phyloP scores from a whole-genome alignment of 192 early-diverging fungal genomes.

The Mortierella hygrophila region DNA sequence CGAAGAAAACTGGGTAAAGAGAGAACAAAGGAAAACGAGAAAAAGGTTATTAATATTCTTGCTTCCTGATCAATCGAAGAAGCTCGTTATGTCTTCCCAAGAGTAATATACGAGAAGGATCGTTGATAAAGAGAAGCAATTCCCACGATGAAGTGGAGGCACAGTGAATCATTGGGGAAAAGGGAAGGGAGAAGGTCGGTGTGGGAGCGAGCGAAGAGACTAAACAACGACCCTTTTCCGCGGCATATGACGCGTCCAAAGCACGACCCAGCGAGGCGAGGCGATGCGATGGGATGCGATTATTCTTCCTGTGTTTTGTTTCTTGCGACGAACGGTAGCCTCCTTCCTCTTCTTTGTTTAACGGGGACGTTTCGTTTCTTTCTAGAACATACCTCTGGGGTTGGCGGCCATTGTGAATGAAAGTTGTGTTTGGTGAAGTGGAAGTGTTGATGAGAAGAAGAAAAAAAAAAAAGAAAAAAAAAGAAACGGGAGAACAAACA shows the following conservation, averaged over 20 bases:
- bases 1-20: constrained; percentile 74
- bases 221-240: not conserved
- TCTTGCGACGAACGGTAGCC: too few species aligned
- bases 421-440: constrained; percentile 1
- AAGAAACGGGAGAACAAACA: not conserved
- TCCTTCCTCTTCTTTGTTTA: not conserved
- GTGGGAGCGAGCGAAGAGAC: not conserved
- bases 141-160: constrained; percentile 10
- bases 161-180: not conserved
- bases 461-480: constrained; percentile 20
- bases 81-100: not conserved
- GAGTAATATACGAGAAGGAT: not conserved
- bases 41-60: not conserved
- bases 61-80: not conserved
- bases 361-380: not conserved
- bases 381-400: constrained; percentile 41
- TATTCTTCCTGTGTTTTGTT: not conserved
- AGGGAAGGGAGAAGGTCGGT: not conserved
- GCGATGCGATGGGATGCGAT: not conserved
- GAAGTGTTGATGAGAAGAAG: constrained; percentile 17
- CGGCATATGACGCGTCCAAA: not conserved
- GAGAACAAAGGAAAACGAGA: not conserved
- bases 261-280: not conserved
- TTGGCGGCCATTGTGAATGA: constrained; percentile 45
- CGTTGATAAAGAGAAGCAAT: not conserved